Percentiles rank a stretch among this genome's conserved stretches.
Evolutionary conservation across 345 rosid species (phyloP).

Genomic region (Brassica incana): DNA sequence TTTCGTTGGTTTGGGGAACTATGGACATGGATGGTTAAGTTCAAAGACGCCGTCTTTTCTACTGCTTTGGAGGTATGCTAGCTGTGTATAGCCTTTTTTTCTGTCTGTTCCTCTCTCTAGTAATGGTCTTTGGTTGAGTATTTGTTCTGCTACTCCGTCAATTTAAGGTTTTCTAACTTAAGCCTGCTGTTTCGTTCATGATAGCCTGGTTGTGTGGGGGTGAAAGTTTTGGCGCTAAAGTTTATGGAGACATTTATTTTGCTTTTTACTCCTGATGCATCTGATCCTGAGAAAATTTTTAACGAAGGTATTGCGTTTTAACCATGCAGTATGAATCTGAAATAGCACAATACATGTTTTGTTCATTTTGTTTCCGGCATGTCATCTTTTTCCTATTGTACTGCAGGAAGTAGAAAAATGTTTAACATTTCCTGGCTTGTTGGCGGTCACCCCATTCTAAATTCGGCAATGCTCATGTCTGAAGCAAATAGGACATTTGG

Average conservation of each 20-base stretch:
- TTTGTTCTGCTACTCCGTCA: slow-evolving; percentile 15
- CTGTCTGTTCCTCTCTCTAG: not conserved
- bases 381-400: slow-evolving; percentile 18
- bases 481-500: slow-evolving; percentile 65
- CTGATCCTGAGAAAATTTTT: slow-evolving; percentile 53
- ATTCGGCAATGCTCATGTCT: slow-evolving; percentile 57
- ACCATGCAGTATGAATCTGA: slow-evolving; percentile 2
- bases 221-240: slow-evolving; percentile 76
- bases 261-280: slow-evolving; percentile 70
- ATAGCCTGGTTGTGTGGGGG: slow-evolving; percentile 79
- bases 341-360: slow-evolving; percentile 14
- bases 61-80: slow-evolving; percentile 66
- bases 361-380: slow-evolving; percentile 18
- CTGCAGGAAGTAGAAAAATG: slow-evolving; percentile 54
- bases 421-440: slow-evolving; percentile 77
- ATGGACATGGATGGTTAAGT: slow-evolving; percentile 81
- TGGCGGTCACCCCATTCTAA: slow-evolving; percentile 71
- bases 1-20: slow-evolving; percentile 77
- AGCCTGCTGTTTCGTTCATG: slow-evolving; percentile 30
- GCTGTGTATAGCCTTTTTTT: slow-evolving; percentile 5
- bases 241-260: slow-evolving; percentile 82
- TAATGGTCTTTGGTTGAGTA: slow-evolving; percentile 17
- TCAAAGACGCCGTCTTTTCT: slow-evolving; percentile 69
- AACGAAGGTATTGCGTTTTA: slow-evolving; percentile 60
- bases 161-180: slow-evolving; percentile 17